These are phyloP conservation scores for Rosa persica DNA, from an alignment of 306 rosid genomes.

Conservation along the genomic window DNA sequence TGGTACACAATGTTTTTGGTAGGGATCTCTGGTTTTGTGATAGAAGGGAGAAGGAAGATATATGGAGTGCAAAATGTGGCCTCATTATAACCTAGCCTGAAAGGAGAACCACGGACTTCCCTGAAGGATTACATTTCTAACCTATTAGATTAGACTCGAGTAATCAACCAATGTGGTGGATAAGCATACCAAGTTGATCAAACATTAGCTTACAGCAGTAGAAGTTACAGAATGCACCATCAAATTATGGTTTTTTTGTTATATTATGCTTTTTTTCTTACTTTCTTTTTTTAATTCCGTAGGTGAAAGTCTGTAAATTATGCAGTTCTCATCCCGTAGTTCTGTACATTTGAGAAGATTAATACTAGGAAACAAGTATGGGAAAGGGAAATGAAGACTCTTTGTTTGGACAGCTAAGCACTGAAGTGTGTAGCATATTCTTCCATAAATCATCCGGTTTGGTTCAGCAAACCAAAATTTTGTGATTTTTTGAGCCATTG, in stretches of 20 bases:
- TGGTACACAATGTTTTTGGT: slow-evolving; percentile 7
- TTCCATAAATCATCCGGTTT: no score
- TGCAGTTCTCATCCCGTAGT: background rate
- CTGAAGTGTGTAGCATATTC: no score
- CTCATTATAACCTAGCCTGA: background rate
- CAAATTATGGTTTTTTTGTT: background rate
- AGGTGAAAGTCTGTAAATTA: background rate
- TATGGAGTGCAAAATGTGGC: background rate
- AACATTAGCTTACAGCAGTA: background rate
- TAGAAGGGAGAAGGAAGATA: background rate
- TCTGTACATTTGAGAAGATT: no score
- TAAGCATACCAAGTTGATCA: background rate
- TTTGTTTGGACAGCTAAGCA: no score
- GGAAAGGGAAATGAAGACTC: background rate
- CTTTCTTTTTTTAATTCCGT: background rate
- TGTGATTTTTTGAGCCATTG: no score
- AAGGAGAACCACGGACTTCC: background rate
- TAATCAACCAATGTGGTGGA: background rate
- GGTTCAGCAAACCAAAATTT: no score
- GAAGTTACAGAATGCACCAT: background rate
- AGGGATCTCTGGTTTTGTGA: slow-evolving; percentile 21
- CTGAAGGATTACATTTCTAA: background rate
- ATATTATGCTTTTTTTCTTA: background rate
- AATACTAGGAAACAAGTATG: background rate
- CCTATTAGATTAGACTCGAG: background rate